Conservation (phyloP, 1,284 basidiomycete genomes). For the Mycosarcoma mackinlayi region DNA sequence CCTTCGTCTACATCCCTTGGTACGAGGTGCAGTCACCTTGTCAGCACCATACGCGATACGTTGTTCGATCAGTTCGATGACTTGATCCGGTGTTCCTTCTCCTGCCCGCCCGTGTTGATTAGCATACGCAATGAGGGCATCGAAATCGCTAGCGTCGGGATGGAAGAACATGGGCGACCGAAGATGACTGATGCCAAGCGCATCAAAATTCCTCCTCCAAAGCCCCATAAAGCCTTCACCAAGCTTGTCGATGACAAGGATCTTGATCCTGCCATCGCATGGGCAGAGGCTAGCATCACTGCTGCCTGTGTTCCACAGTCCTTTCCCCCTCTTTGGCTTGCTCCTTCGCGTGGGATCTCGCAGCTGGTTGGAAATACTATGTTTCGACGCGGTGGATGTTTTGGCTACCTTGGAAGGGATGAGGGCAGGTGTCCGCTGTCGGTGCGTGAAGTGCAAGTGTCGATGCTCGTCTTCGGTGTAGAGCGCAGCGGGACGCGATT, state of each 20-base stretch:
- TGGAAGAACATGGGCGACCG: conserved; percentile 70
- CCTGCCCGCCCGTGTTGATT: conserved; percentile 35
- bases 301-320: conserved; percentile 1
- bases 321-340: conserved; percentile 4
- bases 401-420: conserved; percentile 24
- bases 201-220: conserved; percentile 52
- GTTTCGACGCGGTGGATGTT: not conserved
- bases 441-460: conserved; percentile 59
- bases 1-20: conserved; percentile 2
- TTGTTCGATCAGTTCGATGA: conserved; percentile 28
- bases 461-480: conserved; percentile 65
- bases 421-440: conserved; percentile 12
- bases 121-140: conserved; percentile 66
- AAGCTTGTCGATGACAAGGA: conserved; percentile 59
- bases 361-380: not conserved
- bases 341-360: conserved; percentile 7
- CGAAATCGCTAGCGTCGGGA: conserved; percentile 65
- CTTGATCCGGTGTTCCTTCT: conserved; percentile 30
- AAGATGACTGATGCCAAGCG: conserved; percentile 60
- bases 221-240: conserved; percentile 57
- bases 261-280: conserved; percentile 43
- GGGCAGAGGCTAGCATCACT: conserved; percentile 10
- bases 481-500: conserved; percentile 59
- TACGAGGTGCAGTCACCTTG: not conserved
- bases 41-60: conserved; percentile 6